Percentiles rank a stretch among this genome's conserved stretches.
phyloP scores from a whole-genome alignment of 1,284 basidiomycete genomes.

The Pseudozyma tsukubaensis region DNA sequence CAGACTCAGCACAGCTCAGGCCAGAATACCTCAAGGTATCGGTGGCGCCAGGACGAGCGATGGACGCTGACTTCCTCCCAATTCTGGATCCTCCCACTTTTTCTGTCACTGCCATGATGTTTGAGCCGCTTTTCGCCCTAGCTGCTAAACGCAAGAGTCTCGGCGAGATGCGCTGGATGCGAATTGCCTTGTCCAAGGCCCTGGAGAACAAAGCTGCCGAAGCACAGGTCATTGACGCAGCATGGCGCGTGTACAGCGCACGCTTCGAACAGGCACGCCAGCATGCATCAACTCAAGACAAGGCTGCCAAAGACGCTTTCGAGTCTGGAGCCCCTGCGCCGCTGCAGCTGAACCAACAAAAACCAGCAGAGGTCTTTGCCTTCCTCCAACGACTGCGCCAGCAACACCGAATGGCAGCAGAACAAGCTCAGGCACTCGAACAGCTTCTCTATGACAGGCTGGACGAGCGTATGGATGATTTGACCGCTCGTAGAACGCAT shows the following conservation, averaged over 20 bases:
- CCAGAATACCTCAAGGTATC: conserved; percentile 18
- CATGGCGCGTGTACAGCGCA: conserved; percentile 32
- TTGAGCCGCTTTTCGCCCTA: conserved; percentile 48
- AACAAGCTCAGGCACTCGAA: conserved; percentile 37
- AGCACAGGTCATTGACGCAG: conserved; percentile 37
- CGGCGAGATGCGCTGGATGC: conserved; percentile 38
- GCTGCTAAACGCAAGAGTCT: conserved; percentile 25
- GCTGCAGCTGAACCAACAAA: conserved; percentile 21
- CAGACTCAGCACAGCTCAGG: conserved; percentile 7
- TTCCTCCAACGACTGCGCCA: conserved; percentile 37
- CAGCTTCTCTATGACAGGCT: conserved; percentile 40
- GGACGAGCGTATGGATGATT: conserved; percentile 25
- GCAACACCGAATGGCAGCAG: conserved; percentile 22
- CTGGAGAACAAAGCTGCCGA: conserved; percentile 43
- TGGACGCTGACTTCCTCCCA: conserved; percentile 45
- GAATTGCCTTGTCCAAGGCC: conserved; percentile 23
- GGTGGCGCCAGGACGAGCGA: conserved; percentile 21
- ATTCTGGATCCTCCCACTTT: conserved; percentile 53
- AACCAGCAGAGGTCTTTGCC: conserved; percentile 22
- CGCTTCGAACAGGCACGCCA: conserved; percentile 28
- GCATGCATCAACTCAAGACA: conserved; percentile 5
- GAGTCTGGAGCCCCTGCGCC: conserved; percentile 10
- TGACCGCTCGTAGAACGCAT: conserved; percentile 9
- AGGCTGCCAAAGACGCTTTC: not conserved
- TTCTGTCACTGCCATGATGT: conserved; percentile 34